phyloP scores from a whole-genome alignment of 2,329 filamentous ascomycete species.

The Xylaria multiplex region DNA sequence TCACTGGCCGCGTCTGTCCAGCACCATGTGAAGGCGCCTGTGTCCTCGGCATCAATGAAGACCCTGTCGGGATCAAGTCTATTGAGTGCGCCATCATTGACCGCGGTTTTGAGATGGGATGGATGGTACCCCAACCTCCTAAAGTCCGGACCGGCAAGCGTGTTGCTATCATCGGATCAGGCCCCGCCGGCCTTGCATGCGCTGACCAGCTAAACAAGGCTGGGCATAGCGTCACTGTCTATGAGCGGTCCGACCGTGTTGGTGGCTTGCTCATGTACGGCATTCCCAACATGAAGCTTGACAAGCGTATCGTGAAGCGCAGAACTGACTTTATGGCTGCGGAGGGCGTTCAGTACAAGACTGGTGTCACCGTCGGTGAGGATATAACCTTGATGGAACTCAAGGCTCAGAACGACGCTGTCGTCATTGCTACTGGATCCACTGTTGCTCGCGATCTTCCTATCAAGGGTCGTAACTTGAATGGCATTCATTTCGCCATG shows the following conservation, averaged over 20 bases:
- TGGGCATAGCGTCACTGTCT: slow-evolving; percentile 88
- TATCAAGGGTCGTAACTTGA: slow-evolving; percentile 86
- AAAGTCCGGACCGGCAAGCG: slow-evolving; percentile 86
- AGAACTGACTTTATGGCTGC: slow-evolving; percentile 94
- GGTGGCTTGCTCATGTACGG: slow-evolving; percentile 98
- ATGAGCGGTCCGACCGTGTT: slow-evolving; percentile 89
- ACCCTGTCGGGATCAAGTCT: slow-evolving; percentile 97
- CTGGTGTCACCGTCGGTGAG: slow-evolving; percentile 80
- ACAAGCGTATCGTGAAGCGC: slow-evolving; percentile 96
- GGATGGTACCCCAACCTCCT: slow-evolving; percentile 89
- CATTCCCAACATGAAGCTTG: slow-evolving; percentile 99
- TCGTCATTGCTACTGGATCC: slow-evolving; percentile 90
- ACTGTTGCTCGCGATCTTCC: slow-evolving; percentile 93
- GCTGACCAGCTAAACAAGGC: slow-evolving; percentile 95
- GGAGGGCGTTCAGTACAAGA: slow-evolving; percentile 86
- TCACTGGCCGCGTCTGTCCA: slow-evolving; percentile 95
- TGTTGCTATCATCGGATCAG: slow-evolving; percentile 89
- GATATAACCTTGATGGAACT: slow-evolving; percentile 77
- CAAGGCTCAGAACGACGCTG: slow-evolving; percentile 79
- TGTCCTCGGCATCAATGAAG: slow-evolving; percentile 95
- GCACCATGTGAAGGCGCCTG: slow-evolving; percentile 97
- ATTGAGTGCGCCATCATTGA: slow-evolving; percentile 99
- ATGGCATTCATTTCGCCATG: slow-evolving; percentile 96
- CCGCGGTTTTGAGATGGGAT: slow-evolving; percentile 96
- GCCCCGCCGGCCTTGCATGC: slow-evolving; percentile 87